These are phyloP conservation scores for Kodamaea leandrae DNA, from an alignment of 805 yeast genomes.

Conservation along the genomic window DNA sequence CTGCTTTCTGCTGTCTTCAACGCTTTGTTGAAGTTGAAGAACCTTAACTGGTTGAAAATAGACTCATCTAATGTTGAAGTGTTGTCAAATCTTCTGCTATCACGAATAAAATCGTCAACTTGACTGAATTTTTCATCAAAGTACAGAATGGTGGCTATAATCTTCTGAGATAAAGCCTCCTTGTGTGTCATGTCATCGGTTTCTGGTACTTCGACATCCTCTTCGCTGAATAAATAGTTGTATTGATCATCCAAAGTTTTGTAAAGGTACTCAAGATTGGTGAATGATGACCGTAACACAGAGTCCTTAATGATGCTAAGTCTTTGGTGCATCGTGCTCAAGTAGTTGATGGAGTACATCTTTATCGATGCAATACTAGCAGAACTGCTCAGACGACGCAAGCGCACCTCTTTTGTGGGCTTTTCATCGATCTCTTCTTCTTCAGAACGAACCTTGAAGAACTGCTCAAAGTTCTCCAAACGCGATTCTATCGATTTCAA, in stretches of 20 bases:
- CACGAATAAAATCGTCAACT: conserved; percentile 37
- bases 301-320: conserved; percentile 34
- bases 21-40: conserved; percentile 42
- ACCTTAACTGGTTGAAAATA: conserved; percentile 33
- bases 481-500: conserved; percentile 42
- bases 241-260: conserved; percentile 42
- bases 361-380: conserved; percentile 30
- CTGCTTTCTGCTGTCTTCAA: conserved; percentile 58
- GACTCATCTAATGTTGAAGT: conserved; percentile 25
- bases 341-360: conserved; percentile 30
- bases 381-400: conserved; percentile 4
- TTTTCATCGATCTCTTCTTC: conserved; percentile 8
- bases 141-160: conserved; percentile 41
- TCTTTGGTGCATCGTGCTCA: conserved; percentile 36
- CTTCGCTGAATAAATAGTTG: conserved; percentile 29
- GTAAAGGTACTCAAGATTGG: conserved; percentile 39
- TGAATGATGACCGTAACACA: conserved; percentile 35
- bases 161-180: conserved; percentile 32
- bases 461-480: conserved; percentile 39
- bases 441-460: conserved; percentile 30
- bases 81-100: conserved; percentile 28
- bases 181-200: conserved; percentile 11
- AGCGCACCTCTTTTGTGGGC: background rate
- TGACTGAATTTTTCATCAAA: conserved; percentile 41
- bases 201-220: conserved; percentile 13